These are phyloP conservation scores for Malus sieversii DNA, from an alignment of 306 rosid genomes.

Conservation along the genomic window DNA sequence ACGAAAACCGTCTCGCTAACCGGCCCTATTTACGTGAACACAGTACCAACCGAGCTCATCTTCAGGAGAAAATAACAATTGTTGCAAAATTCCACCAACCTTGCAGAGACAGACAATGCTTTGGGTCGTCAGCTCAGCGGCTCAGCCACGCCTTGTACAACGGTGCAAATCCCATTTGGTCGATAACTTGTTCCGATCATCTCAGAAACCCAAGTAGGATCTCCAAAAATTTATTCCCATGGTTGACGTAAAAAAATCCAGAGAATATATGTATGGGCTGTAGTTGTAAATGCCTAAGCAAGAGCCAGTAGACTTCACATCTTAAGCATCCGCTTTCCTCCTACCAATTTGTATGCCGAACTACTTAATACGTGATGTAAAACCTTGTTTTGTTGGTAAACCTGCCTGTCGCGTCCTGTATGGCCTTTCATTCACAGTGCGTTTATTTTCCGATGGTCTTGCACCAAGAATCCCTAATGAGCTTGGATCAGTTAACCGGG, in stretches of 20 bases:
- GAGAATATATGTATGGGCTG: conserved; percentile 54
- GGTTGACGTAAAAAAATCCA: conserved; percentile 51
- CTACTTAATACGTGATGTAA: conserved; percentile 36
- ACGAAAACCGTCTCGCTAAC: conserved; percentile 19
- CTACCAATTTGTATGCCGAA: conserved; percentile 15
- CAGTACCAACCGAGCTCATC: conserved; percentile 46
- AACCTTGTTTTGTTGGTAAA: conserved; percentile 60
- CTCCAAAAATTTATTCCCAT: conserved; percentile 59
- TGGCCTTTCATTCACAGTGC: conserved; percentile 53
- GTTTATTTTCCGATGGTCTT: conserved; percentile 72
- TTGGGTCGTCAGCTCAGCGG: not conserved
- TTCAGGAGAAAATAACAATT: conserved; percentile 13
- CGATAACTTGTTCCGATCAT: conserved; percentile 30
- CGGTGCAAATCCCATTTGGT: conserved; percentile 29
- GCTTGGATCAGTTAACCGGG: conserved; percentile 55
- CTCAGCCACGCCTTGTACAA: conserved; percentile 14
- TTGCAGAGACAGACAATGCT: conserved; percentile 26
- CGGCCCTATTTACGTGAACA: conserved; percentile 52
- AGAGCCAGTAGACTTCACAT: conserved; percentile 34
- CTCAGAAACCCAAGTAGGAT: conserved; percentile 33
- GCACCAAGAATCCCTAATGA: conserved; percentile 96
- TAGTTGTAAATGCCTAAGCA: conserved; percentile 28
- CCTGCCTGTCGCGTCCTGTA: conserved; percentile 57
- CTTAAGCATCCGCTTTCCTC: conserved; percentile 30
- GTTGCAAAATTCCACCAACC: conserved; percentile 35